A percentile compares a stretch with the other conserved stretches of the same genome.
Conservation (phyloP, 352 stramenopile species). For the Blastocystis sp. region DNA sequence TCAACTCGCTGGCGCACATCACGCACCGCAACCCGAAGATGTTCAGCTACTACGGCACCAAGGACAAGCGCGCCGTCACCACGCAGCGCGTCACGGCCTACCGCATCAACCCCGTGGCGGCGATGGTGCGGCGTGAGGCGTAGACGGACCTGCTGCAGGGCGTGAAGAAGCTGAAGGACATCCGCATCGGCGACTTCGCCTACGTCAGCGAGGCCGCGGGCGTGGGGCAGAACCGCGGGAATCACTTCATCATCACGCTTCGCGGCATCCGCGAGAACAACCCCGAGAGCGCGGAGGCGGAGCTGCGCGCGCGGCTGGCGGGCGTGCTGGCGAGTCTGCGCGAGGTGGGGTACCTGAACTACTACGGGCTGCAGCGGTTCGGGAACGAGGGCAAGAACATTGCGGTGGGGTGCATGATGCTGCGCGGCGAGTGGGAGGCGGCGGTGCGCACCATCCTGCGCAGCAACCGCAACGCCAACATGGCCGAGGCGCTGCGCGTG, state of each 20-base stretch:
- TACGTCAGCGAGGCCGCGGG: constrained; percentile 5
- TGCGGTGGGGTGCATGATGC: constrained; percentile 10
- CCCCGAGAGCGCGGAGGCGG: not conserved
- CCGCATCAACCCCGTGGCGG: constrained; percentile 35
- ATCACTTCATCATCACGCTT: constrained; percentile 57
- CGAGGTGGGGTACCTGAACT: constrained; percentile 59
- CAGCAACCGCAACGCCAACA: constrained; percentile 18
- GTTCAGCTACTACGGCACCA: constrained; percentile 57
- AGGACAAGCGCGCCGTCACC: constrained; percentile 66
- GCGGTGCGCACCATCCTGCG: constrained; percentile 30
- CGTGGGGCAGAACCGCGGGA: constrained; percentile 43
- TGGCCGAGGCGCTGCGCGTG: not conserved
- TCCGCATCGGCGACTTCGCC: constrained; percentile 27
- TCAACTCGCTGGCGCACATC: constrained; percentile 29
- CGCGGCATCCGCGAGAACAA: constrained; percentile 21
- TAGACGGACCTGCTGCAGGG: constrained; percentile 9
- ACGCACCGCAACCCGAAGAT: constrained; percentile 44
- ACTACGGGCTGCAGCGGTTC: constrained; percentile 67
- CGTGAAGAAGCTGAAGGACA: constrained; percentile 10
- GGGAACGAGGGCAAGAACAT: constrained; percentile 63
- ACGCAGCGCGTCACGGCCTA: constrained; percentile 47
- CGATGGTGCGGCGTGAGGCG: not conserved
- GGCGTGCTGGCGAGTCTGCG: constrained; percentile 15
- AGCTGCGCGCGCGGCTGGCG: not conserved
- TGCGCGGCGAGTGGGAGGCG: constrained; percentile 36